Evolutionary conservation across 2,329 filamentous ascomycete genomes (phyloP), one percentile per base, ranked within the genome.

Genomic region (Ceratocystis eucalypticola): DNA sequence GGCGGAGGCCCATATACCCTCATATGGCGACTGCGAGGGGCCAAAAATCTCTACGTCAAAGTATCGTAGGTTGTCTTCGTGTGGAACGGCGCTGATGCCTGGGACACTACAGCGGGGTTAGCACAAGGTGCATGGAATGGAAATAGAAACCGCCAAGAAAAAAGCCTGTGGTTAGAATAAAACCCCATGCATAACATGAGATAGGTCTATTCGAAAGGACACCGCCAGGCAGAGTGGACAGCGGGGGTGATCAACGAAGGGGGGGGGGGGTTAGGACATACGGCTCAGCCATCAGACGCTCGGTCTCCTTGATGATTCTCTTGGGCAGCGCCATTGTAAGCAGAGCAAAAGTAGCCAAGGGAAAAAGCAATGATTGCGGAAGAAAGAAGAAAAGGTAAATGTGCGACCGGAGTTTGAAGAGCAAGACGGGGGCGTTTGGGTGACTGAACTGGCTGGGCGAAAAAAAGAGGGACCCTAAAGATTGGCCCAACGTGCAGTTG

Each of bases 21-120:
- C 92, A 74, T 97, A 97, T 68, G 94, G 94, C 66, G 93, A 96
- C 73, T 92, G 88, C 48, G 87, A 85, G 25, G 93, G 93, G 5
- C 93, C 93, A 74, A 96, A 87, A 74, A 99, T 96, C 72, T 89
- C 91, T 71, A 99, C 95, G 75, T 99, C 95, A 73, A 99, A 99
- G 78, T 99, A 99, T 71, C 94, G 85, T 67, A 97, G 84, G 77
- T 99, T 99, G 72, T 99, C 94, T 72, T 96, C 91, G 76, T 97
- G 94, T 62, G 95, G 95, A 64, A 95, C 82, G 62, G 94, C 94
- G 73, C 90, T 96, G 78, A 99, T 99, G 69, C 94, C 94, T 37
- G 93, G 91, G 41, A 99, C 94, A 70, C 92, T 96, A 30, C 53
- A 59, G 53, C 15, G 28, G 28, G 17, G 53, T 59, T 59, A 59